Base-by-base conservation (phyloP, 2,329 filamentous ascomycete genomes). In the Paracoccidioides lutzii region DNA sequence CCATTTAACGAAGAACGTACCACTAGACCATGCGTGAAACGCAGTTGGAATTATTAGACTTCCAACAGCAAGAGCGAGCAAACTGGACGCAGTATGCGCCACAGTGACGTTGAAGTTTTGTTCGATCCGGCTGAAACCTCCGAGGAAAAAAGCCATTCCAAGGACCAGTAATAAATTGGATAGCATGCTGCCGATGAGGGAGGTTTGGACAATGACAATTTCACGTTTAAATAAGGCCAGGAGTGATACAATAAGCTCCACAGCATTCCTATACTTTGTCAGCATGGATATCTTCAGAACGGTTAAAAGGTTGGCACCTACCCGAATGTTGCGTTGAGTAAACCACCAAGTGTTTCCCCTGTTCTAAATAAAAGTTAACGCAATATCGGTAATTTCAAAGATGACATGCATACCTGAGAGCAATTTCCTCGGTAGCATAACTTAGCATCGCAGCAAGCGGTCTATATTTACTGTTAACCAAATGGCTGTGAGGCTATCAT, bases 21-120 rank as follows among this genome's bases (percentile, higher is more conserved):
- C 69, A 9, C 67, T 61, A 40, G 76, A 75, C 72, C 74, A 83
- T 35, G 76, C 73, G 59, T 87, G 80, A 67, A 95, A 95, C 4
- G 91, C 88, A 5, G 90, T 95, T 0, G 91, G 91, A 32, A 96
- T 89, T 61, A 96, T 91, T 62, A 95, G 77, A 64, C 83, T 85
- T 52, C 84, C 85, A 41, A 94, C 87, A 12, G 87, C 84, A 22
- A 95, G 76, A 10, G 88, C 84, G 22, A 95, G 79, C 53, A 95
- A 73, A 65, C 85, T 89, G 12, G 90, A 84, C 3, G 90, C 88
- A 0, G 90, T 95, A 69, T 95, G 90, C 0, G 90, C 90, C 5
- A 96, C 90, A 0, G 88, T 91, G 38, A 87, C 82, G 75, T 96
- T 95, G 79, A 96, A 97, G 69, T 82, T 84, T 69, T 96, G 91